A percentile compares a stretch with the other conserved stretches of the same genome.
Evolutionary conservation across 1,284 basidiomycete species (phyloP).

Genomic region (Ustilago hordei): DNA sequence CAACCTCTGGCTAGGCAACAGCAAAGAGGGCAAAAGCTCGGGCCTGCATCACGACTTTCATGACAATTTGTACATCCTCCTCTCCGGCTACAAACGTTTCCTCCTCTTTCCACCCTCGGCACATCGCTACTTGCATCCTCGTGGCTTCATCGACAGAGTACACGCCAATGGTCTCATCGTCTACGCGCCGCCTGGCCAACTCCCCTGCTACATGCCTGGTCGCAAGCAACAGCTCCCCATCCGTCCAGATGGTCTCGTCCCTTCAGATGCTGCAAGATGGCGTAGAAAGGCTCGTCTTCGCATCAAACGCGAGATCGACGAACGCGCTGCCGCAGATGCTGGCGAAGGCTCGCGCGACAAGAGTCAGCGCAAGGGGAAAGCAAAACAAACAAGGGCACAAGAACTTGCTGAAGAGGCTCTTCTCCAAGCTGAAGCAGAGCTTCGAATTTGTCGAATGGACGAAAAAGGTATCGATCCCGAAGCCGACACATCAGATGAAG

Average conservation of each 20-base stretch:
- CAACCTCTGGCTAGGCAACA: slow-evolving; percentile 67
- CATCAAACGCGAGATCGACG: slow-evolving; percentile 52
- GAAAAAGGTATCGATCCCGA: slow-evolving; percentile 51
- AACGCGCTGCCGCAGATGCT: slow-evolving; percentile 47
- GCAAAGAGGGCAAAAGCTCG: slow-evolving; percentile 56
- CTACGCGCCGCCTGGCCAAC: slow-evolving; percentile 50
- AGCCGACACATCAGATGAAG: slow-evolving; percentile 43
- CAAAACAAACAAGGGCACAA: slow-evolving; percentile 51
- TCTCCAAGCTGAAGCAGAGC: slow-evolving; percentile 44
- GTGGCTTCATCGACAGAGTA: slow-evolving; percentile 53
- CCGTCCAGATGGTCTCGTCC: slow-evolving; percentile 63
- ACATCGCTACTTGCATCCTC: slow-evolving; percentile 55
- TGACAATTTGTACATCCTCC: slow-evolving; percentile 67
- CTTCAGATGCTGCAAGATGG: slow-evolving; percentile 64
- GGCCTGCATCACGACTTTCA: slow-evolving; percentile 69
- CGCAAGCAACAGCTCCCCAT: slow-evolving; percentile 35
- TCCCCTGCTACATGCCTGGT: slow-evolving; percentile 41
- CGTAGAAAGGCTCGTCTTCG: slow-evolving; percentile 50
- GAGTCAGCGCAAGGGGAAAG: slow-evolving; percentile 61
- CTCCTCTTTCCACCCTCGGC: slow-evolving; percentile 67
- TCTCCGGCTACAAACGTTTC: slow-evolving; percentile 67
- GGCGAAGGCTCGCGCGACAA: slow-evolving; percentile 45
- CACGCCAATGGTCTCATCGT: slow-evolving; percentile 66
- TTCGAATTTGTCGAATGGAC: slow-evolving; percentile 46
- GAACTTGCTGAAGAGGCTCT: slow-evolving; percentile 52